phyloP scores from a whole-genome alignment of 768 basidiomycete genomes.

The Auricularia sp. region DNA sequence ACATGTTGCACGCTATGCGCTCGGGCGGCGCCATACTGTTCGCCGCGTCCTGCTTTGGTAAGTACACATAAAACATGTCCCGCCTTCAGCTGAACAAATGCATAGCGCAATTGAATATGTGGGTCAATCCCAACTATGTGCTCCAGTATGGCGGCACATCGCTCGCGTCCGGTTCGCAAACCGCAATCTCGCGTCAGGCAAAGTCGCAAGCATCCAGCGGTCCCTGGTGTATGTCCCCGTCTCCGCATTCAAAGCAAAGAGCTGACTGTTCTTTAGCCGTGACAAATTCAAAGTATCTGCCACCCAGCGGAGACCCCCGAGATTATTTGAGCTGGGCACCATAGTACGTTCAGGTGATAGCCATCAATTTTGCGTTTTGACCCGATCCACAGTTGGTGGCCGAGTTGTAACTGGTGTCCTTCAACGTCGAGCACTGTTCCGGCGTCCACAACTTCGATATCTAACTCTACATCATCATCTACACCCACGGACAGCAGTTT shows the following conservation, averaged over 20 bases:
- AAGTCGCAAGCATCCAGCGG: constrained; percentile 26
- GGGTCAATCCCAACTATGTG: constrained; percentile 38
- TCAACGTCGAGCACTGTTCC: neutral
- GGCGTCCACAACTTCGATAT: neutral
- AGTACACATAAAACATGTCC: too few species aligned
- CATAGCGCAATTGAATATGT: constrained; percentile 11
- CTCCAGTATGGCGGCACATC: constrained; percentile 17
- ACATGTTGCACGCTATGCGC: too few species aligned
- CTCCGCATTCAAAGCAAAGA: neutral
- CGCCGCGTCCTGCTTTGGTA: too few species aligned
- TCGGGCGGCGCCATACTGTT: too few species aligned
- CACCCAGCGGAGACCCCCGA: constrained; percentile 36
- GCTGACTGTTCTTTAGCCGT: constrained; percentile 21
- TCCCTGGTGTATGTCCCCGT: constrained; percentile 26
- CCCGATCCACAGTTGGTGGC: neutral
- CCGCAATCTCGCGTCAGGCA: constrained; percentile 28
- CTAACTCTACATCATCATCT: neutral
- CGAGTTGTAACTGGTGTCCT: neutral
- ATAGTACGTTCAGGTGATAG: constrained; percentile 34
- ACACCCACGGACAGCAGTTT: neutral
- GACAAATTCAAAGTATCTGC: constrained; percentile 21
- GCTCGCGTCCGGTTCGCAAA: constrained; percentile 24
- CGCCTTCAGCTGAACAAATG: too few species aligned
- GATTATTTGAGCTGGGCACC: constrained; percentile 67
- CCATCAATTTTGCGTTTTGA: neutral